Evolutionary conservation across 2,329 filamentous ascomycete genomes (phyloP).

Genomic region (Microdochium paspali): DNA sequence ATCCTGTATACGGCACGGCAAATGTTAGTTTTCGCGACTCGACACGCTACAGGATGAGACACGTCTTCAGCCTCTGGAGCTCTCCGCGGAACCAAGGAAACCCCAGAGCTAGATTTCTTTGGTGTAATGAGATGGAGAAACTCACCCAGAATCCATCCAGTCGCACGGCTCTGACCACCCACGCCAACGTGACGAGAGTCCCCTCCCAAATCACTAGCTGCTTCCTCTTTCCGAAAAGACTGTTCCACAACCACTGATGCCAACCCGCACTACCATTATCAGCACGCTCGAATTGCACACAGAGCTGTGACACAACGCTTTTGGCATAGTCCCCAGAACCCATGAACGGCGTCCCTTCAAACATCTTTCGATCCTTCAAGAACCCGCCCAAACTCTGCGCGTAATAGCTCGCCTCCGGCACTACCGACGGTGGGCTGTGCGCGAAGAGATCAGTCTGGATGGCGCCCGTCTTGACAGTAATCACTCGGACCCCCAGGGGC

Average conservation of each 20-base stretch:
- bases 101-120: too few species aligned
- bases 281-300: conserved; percentile 8
- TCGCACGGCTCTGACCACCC: not conserved
- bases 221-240: not conserved
- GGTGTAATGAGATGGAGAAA: not conserved
- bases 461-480: conserved; percentile 14
- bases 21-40: not conserved
- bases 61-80: too few species aligned
- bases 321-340: conserved; percentile 9
- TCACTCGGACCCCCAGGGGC: conserved; percentile 13
- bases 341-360: conserved; percentile 7
- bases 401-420: conserved; percentile 13
- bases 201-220: not conserved
- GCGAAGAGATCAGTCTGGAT: conserved; percentile 10
- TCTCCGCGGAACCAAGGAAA: too few species aligned
- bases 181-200: not conserved
- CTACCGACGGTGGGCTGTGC: conserved; percentile 8
- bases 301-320: conserved; percentile 9
- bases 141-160: not conserved
- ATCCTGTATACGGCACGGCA: conserved; percentile 2
- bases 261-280: conserved; percentile 12
- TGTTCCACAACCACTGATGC: conserved; percentile 9
- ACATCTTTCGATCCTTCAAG: conserved; percentile 10
- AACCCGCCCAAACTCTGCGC: conserved; percentile 7
- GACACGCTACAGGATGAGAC: not conserved